These are phyloP conservation scores for Entomortierella chlamydospora DNA, from an alignment of 192 early-diverging fungal genomes.

Conservation along the genomic window DNA sequence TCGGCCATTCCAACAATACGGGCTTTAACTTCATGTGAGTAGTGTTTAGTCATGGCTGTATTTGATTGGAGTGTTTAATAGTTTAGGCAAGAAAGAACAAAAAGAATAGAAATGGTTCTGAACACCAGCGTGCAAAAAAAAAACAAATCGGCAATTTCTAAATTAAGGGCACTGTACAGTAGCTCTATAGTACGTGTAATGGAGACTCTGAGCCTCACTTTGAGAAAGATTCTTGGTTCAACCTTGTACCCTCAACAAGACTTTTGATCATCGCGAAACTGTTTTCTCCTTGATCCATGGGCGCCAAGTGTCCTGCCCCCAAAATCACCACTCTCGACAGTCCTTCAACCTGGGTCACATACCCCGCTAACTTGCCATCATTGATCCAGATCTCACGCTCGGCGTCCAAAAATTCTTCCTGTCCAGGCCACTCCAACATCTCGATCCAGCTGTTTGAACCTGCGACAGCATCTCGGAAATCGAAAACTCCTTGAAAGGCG, in stretches of 20 bases:
- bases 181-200: too few species aligned
- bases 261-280: constrained; percentile 57
- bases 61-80: too few species aligned
- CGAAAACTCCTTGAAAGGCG: constrained; percentile 84
- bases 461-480: constrained; percentile 82
- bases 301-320: constrained; percentile 81
- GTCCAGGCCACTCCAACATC: constrained; percentile 59
- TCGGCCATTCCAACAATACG: too few species aligned
- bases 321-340: constrained; percentile 70
- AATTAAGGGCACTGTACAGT: too few species aligned
- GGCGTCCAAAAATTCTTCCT: constrained; percentile 60
- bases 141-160: too few species aligned
- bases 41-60: too few species aligned
- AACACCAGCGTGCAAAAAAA: too few species aligned
- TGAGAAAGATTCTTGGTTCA: too few species aligned
- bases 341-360: constrained; percentile 62
- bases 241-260: constrained; percentile 45
- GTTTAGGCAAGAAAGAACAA: too few species aligned
- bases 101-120: too few species aligned
- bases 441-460: constrained; percentile 79
- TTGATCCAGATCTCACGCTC: constrained; percentile 61
- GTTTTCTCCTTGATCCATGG: constrained; percentile 69
- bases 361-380: constrained; percentile 64
- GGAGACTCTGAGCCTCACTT: too few species aligned
- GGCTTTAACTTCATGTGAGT: too few species aligned